Evolutionary conservation across 257 asterid genomes (phyloP).

Genomic region (Leonotis leonurus): DNA sequence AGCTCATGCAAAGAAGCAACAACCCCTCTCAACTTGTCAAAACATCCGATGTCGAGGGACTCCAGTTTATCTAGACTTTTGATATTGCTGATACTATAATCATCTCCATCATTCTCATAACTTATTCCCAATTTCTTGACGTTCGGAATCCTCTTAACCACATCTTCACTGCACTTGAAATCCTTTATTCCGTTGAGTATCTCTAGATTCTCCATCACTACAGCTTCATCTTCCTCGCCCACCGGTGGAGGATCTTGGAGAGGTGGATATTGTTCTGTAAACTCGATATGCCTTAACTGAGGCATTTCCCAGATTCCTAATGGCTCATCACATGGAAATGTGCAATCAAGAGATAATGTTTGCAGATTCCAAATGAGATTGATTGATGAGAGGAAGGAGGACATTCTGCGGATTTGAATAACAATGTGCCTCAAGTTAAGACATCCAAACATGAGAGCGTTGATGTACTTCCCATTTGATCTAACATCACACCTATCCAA

Average conservation of each 20-base stretch:
- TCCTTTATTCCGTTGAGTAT: neutral
- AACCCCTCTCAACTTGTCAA: neutral
- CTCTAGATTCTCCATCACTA: slow-evolving; percentile 2
- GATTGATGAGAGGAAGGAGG: too few relatives aligned
- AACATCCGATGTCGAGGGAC: neutral
- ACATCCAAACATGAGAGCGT: too few relatives aligned
- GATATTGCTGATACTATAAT: neutral
- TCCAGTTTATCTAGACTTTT: neutral
- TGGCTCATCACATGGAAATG: too few relatives aligned
- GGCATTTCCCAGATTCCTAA: too few relatives aligned
- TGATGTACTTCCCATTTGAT: too few relatives aligned
- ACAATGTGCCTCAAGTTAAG: too few relatives aligned
- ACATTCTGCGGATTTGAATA: too few relatives aligned
- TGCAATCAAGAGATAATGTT: too few relatives aligned
- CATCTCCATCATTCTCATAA: neutral
- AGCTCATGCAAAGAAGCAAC: neutral
- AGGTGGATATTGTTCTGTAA: too few relatives aligned
- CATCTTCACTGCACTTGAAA: slow-evolving; percentile 3
- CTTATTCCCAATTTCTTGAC: neutral
- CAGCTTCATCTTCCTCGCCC: neutral
- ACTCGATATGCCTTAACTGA: too few relatives aligned
- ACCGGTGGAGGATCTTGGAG: slow-evolving; percentile 15
- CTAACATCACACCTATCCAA: too few relatives aligned
- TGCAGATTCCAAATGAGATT: too few relatives aligned
- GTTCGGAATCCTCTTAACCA: slow-evolving; percentile 13